Evolutionary conservation across 169 alveolate genomes (phyloP).

Genomic region (Cryptosporidium viatorum): DNA sequence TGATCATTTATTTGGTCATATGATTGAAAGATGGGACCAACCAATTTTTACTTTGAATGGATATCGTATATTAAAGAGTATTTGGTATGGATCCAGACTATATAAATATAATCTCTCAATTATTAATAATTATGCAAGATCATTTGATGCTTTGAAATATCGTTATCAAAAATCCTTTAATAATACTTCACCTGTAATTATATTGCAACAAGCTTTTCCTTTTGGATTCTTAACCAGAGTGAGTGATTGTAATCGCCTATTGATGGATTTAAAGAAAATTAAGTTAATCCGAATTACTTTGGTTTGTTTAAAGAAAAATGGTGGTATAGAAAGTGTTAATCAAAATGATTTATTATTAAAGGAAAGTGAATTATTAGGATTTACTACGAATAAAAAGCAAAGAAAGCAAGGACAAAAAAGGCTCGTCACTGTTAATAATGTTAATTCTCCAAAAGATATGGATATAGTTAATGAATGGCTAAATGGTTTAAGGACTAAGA

Average conservation of each 20-base stretch:
- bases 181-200: constrained; percentile 38
- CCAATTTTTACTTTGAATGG: constrained; percentile 70
- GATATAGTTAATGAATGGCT: constrained; percentile 54
- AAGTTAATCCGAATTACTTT: constrained; percentile 27
- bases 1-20: constrained; percentile 63
- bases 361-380: constrained; percentile 37
- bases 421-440: constrained; percentile 37
- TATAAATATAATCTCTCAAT: constrained; percentile 49
- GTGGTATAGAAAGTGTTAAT: constrained; percentile 26
- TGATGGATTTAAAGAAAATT: constrained; percentile 17
- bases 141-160: constrained; percentile 29
- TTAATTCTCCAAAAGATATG: constrained; percentile 72
- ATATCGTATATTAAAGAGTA: constrained; percentile 53
- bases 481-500: constrained; percentile 31
- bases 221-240: constrained; percentile 64
- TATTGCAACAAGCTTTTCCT: constrained; percentile 73
- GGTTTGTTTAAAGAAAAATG: constrained; percentile 52
- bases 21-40: constrained; percentile 75
- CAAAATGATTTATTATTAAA: constrained; percentile 25
- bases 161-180: constrained; percentile 32
- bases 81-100: constrained; percentile 46
- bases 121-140: constrained; percentile 17
- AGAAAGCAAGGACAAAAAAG: constrained; percentile 23
- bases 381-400: constrained; percentile 18
- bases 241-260: constrained; percentile 38